Evolutionary conservation across 179 eudicot genomes (phyloP).

Genomic region (Silene coronaria): DNA sequence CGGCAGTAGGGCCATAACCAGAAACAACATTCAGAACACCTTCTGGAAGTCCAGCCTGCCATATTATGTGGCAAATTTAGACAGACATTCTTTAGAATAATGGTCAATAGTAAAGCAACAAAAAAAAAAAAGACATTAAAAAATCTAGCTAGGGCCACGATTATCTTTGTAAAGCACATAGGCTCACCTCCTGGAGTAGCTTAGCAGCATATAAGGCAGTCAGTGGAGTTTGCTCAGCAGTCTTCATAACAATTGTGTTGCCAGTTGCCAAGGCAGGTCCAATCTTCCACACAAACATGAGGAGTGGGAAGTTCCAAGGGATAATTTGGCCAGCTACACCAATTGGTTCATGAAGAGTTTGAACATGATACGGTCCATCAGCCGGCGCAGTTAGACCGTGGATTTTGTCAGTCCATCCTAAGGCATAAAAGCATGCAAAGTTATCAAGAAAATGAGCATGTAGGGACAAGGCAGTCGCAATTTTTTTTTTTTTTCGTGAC

Average conservation of each 20-base stretch:
- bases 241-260: slow-evolving; percentile 33
- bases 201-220: slow-evolving; percentile 33
- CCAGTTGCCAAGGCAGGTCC: slow-evolving; percentile 39
- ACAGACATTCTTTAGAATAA: neutral
- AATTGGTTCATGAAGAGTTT: slow-evolving; percentile 42
- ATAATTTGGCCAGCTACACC: slow-evolving; percentile 53
- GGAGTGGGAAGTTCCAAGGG: slow-evolving; percentile 48
- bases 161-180: neutral
- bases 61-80: neutral
- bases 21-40: slow-evolving; percentile 66
- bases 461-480: neutral
- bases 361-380: slow-evolving; percentile 37
- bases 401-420: slow-evolving; percentile 44
- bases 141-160: neutral
- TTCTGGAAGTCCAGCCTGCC: slow-evolving; percentile 68
- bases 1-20: slow-evolving; percentile 72
- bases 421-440: neutral
- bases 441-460: neutral
- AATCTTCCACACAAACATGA: slow-evolving; percentile 42
- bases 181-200: slow-evolving; percentile 31
- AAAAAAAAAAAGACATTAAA: neutral
- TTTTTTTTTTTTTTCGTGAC: neutral
- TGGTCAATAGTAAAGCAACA: neutral
- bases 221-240: slow-evolving; percentile 48
- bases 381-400: slow-evolving; percentile 38